These are phyloP conservation scores for Periconia digitata DNA, from an alignment of 2,329 filamentous ascomycete species.

Conservation along the genomic window DNA sequence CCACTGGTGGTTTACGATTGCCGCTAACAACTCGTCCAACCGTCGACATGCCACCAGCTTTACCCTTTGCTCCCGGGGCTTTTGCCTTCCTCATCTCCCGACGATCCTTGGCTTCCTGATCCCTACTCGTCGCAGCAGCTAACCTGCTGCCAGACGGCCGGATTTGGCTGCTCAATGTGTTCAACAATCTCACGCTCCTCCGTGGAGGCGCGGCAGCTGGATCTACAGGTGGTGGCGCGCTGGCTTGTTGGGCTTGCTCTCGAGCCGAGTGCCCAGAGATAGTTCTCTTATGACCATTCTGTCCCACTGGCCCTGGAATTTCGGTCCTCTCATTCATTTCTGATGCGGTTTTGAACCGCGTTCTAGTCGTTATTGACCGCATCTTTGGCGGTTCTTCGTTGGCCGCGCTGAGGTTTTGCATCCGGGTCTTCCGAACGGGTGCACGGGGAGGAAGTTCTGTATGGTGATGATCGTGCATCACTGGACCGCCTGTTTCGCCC, in stretches of 20 bases:
- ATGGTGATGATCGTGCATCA: slow-evolving; percentile 26
- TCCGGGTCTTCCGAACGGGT: slow-evolving; percentile 45
- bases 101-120: slow-evolving; percentile 60
- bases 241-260: slow-evolving; percentile 23
- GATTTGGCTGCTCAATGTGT: slow-evolving; percentile 59
- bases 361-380: slow-evolving; percentile 44
- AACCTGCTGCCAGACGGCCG: slow-evolving; percentile 66
- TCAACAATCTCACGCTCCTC: slow-evolving; percentile 48
- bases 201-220: slow-evolving; percentile 48
- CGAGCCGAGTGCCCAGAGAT: slow-evolving; percentile 76
- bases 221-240: slow-evolving; percentile 30
- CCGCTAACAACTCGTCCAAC: slow-evolving; percentile 88
- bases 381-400: slow-evolving; percentile 42
- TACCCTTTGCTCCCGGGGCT: slow-evolving; percentile 70
- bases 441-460: slow-evolving; percentile 52
- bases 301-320: slow-evolving; percentile 37
- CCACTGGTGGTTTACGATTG: slow-evolving; percentile 74
- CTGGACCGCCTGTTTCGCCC: slow-evolving; percentile 39
- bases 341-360: slow-evolving; percentile 42
- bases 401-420: slow-evolving; percentile 32
- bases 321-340: slow-evolving; percentile 43
- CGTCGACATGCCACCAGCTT: slow-evolving; percentile 63
- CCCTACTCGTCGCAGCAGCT: slow-evolving; percentile 56
- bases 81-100: slow-evolving; percentile 84
- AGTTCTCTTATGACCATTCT: slow-evolving; percentile 77